Evolutionary conservation across 768 basidiomycete genomes (phyloP).

Genomic region (Russula emetica): DNA sequence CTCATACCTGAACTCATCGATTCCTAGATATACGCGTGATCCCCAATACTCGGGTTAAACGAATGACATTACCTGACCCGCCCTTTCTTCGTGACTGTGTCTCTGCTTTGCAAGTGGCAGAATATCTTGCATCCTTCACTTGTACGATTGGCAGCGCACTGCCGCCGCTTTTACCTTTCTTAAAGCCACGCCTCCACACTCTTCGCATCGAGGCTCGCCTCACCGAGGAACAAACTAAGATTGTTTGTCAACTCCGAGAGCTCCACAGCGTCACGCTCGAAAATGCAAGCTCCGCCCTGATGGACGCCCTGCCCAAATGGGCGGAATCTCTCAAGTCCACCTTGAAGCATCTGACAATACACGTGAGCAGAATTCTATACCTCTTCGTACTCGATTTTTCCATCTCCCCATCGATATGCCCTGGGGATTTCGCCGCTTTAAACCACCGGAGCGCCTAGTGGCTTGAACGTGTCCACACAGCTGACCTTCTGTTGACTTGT

Average conservation of each 20-base stretch:
- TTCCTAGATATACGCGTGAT: conserved; percentile 48
- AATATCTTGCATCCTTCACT: conserved; percentile 53
- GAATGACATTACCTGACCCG: conserved; percentile 34
- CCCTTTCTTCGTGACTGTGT: conserved; percentile 52
- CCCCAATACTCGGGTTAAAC: conserved; percentile 37
- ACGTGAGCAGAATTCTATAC: conserved; percentile 42
- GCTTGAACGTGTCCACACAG: conserved; percentile 7
- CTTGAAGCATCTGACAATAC: conserved; percentile 53
- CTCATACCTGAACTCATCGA: conserved; percentile 9
- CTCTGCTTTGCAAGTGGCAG: conserved; percentile 45
- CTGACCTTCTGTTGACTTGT: conserved; percentile 22
- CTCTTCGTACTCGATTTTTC: conserved; percentile 5
- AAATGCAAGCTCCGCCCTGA: conserved; percentile 56
- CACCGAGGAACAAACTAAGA: conserved; percentile 46
- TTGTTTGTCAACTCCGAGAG: conserved; percentile 39
- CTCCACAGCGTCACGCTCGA: conserved; percentile 52
- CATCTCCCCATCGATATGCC: conserved; percentile 20
- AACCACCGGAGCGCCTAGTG: conserved; percentile 8
- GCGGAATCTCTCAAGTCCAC: conserved; percentile 40
- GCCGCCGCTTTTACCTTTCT: conserved; percentile 45
- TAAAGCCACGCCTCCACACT: conserved; percentile 43
- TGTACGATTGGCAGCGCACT: conserved; percentile 46
- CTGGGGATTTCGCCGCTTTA: conserved; percentile 14
- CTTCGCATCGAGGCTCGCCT: conserved; percentile 52
- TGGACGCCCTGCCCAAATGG: conserved; percentile 61